Evolutionary conservation across 192 early-diverging fungal genomes (phyloP).

Genomic region (Coemansia sp.): DNA sequence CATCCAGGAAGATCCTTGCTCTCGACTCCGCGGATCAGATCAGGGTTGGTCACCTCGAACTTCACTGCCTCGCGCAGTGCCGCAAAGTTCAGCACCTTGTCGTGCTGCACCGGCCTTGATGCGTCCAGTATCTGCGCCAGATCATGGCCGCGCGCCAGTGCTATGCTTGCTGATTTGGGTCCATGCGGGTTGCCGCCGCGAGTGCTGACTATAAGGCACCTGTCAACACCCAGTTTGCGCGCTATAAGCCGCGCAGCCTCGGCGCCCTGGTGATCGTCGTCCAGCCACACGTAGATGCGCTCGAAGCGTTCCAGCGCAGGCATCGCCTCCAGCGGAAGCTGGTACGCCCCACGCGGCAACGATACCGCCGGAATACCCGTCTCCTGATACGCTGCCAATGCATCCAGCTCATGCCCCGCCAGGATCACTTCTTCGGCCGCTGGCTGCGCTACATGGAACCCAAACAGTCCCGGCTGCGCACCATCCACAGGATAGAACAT

Average conservation of each 20-base stretch:
- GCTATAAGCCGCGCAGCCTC: constrained; percentile 60
- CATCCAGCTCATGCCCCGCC: constrained; percentile 64
- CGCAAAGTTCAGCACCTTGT: constrained; percentile 65
- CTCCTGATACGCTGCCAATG: constrained; percentile 65
- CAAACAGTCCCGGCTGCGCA: constrained; percentile 60
- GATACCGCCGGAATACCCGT: constrained; percentile 64
- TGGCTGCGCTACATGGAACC: constrained; percentile 57
- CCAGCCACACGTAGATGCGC: constrained; percentile 67
- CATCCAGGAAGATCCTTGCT: constrained; percentile 63
- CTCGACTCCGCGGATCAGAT: constrained; percentile 64
- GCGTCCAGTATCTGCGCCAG: constrained; percentile 46
- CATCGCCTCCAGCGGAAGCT: constrained; percentile 60
- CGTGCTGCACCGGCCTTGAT: constrained; percentile 59
- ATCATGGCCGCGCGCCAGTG: constrained; percentile 45
- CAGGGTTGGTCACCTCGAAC: constrained; percentile 63
- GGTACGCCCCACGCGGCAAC: constrained; percentile 57
- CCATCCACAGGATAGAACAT: constrained; percentile 59
- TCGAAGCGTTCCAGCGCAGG: constrained; percentile 64
- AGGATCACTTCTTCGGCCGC: constrained; percentile 56
- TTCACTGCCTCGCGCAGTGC: constrained; percentile 63
- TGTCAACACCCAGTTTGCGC: constrained; percentile 64
- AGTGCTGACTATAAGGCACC: constrained; percentile 60
- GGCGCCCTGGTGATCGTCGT: constrained; percentile 66
- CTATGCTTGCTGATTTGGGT: constrained; percentile 58
- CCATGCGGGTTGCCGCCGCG: constrained; percentile 43